Conservation (phyloP, 805 yeast species). For the Vanderwaltozyma yarrowii region DNA sequence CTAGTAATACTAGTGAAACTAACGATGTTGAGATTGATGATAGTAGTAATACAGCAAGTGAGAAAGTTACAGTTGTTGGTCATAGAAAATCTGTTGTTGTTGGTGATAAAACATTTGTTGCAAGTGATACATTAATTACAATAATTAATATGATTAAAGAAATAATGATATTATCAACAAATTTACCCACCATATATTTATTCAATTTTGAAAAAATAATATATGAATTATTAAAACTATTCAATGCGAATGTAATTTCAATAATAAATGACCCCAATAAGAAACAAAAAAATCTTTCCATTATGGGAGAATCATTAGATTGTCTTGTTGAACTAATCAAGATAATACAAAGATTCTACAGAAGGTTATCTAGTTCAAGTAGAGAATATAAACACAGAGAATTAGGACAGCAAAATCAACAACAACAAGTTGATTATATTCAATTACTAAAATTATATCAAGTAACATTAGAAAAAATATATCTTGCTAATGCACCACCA, state of each 20-base stretch:
- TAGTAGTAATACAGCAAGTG: neutral
- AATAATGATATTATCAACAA: constrained; percentile 45
- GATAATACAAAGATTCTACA: constrained; percentile 22
- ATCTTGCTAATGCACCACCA: constrained; percentile 28
- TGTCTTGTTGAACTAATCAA: constrained; percentile 30
- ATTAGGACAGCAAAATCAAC: neutral
- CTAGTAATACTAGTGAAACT: too few species aligned
- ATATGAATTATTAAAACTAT: constrained; percentile 36
- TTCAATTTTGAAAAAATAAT: constrained; percentile 34
- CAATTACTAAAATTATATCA: constrained; percentile 18
- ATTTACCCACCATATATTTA: constrained; percentile 37
- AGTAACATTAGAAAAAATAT: constrained; percentile 22
- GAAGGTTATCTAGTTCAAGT: constrained; percentile 15
- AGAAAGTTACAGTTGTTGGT: too few species aligned
- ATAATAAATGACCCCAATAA: constrained; percentile 17
- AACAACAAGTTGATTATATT: constrained; percentile 12
- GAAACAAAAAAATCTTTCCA: constrained; percentile 30
- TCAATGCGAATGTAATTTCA: constrained; percentile 35
- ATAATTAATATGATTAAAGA: constrained; percentile 37
- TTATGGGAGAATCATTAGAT: constrained; percentile 35
- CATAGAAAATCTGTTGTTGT: constrained; percentile 36
- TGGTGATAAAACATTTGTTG: constrained; percentile 46
- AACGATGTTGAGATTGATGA: constrained; percentile 6
- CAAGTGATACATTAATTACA: constrained; percentile 40
- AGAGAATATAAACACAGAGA: constrained; percentile 16